phyloP scores from a whole-genome alignment of 2,329 filamentous ascomycete genomes.

The Fusarium lateritium region DNA sequence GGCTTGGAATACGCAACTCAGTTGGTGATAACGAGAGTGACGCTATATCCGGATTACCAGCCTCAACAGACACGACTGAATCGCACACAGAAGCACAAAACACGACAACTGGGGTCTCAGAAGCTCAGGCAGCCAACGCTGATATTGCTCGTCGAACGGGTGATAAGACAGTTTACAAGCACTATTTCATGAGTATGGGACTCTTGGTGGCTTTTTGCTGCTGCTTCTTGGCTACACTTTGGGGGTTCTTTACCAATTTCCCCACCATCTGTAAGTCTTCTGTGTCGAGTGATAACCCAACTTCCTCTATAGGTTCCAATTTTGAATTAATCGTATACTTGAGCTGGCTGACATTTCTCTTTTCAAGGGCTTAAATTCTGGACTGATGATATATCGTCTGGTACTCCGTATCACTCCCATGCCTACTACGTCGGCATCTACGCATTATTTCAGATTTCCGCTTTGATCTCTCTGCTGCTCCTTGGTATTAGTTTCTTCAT shows the following conservation, averaged over 20 bases:
- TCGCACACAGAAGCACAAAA: conserved; percentile 24
- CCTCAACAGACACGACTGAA: background rate
- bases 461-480: conserved; percentile 39
- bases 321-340: no score
- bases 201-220: background rate
- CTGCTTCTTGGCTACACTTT: background rate
- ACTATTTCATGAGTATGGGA: conserved; percentile 52
- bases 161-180: conserved; percentile 48
- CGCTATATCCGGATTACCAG: fast-evolving
- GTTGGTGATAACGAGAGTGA: background rate
- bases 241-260: background rate
- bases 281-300: no score
- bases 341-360: no score
- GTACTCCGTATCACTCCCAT: no score
- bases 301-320: no score
- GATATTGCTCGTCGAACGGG: conserved; percentile 2
- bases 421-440: conserved; percentile 47
- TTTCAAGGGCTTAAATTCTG: no score
- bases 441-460: conserved; percentile 39
- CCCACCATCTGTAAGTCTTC: no score
- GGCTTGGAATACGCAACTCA: conserved; percentile 51
- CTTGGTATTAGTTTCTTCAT: conserved; percentile 33
- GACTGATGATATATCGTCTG: no score
- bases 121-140: background rate
- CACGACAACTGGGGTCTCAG: background rate